Conservation (phyloP, 768 basidiomycete genomes). For the Mycena floridula region DNA sequence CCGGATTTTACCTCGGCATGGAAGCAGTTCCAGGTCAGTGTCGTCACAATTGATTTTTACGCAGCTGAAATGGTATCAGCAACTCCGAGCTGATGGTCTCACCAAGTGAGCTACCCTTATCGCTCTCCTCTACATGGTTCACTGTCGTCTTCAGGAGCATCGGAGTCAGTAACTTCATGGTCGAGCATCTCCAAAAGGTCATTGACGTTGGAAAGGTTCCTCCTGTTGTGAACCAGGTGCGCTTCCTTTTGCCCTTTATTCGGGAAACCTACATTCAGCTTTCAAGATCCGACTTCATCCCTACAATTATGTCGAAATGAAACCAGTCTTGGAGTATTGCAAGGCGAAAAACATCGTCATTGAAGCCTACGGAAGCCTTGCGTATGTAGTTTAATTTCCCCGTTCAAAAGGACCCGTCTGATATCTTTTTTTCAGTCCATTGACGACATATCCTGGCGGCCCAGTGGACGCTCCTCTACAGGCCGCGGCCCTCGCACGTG, state of each 20-base stretch:
- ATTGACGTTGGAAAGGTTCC: slow-evolving; percentile 44
- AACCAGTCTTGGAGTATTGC: slow-evolving; percentile 34
- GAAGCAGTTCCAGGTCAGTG: no score
- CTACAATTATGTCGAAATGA: slow-evolving; percentile 40
- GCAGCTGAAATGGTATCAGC: no score
- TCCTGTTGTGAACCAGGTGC: slow-evolving; percentile 72
- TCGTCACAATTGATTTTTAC: no score
- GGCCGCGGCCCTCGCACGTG: slow-evolving; percentile 31
- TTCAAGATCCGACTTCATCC: slow-evolving; percentile 41
- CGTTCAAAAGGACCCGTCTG: not conserved
- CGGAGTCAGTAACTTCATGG: slow-evolving; percentile 64
- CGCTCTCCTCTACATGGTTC: no score
- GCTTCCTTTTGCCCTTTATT: not conserved
- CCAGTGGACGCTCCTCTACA: slow-evolving; percentile 39
- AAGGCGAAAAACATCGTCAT: slow-evolving; percentile 36
- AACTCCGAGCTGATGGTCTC: no score
- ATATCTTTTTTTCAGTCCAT: slow-evolving; percentile 21
- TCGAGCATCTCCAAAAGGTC: slow-evolving; percentile 45
- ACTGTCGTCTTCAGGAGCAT: slow-evolving; percentile 60
- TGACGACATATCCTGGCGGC: slow-evolving; percentile 36
- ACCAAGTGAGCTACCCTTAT: no score
- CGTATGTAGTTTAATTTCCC: slow-evolving; percentile 19
- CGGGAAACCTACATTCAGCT: no score
- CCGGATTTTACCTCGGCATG: slow-evolving; percentile 36
- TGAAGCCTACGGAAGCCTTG: slow-evolving; percentile 44